Evolutionary conservation across 1,284 basidiomycete genomes (phyloP).

Genomic region (Wallemia hederae): DNA sequence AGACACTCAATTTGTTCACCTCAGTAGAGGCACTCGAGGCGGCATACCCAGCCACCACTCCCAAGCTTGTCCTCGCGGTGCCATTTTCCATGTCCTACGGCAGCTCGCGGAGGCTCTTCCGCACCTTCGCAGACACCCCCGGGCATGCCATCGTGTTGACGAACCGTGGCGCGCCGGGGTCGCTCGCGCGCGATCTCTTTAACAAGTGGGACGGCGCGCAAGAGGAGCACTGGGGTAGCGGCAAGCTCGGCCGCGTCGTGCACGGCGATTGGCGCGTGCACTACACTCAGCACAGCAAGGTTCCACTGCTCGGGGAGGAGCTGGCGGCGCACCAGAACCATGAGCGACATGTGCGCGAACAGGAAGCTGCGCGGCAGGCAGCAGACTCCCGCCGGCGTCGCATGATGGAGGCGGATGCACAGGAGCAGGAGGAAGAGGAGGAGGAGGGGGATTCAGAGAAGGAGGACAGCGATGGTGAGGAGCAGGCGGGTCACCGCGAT

Average conservation of each 20-base stretch:
- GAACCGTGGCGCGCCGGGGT: conserved; percentile 41
- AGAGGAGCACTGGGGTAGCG: conserved; percentile 48
- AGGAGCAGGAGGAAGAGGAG: conserved; percentile 34
- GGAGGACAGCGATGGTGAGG: conserved; percentile 27
- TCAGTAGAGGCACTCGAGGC: conserved; percentile 50
- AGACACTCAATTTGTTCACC: conserved; percentile 60
- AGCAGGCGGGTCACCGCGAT: conserved; percentile 2
- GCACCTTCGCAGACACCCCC: conserved; percentile 45
- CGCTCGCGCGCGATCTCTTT: conserved; percentile 48
- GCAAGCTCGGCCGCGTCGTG: conserved; percentile 54
- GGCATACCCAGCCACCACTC: conserved; percentile 51
- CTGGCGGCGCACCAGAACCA: conserved; percentile 50
- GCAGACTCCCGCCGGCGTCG: conserved; percentile 51
- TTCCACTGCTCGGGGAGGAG: conserved; percentile 58
- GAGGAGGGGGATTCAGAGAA: conserved; percentile 29
- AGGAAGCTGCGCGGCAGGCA: conserved; percentile 59
- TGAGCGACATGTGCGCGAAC: conserved; percentile 52
- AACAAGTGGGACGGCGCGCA: conserved; percentile 61
- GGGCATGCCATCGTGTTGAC: conserved; percentile 67
- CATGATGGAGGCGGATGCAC: conserved; percentile 53
- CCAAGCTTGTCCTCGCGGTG: conserved; percentile 76
- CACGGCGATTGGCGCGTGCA: conserved; percentile 39
- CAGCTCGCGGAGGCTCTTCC: conserved; percentile 55
- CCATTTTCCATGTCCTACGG: conserved; percentile 80
- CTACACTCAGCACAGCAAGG: conserved; percentile 31